These are phyloP conservation scores for Pleurotus tuoliensis DNA, from an alignment of 768 basidiomycete species.

Conservation along the genomic window DNA sequence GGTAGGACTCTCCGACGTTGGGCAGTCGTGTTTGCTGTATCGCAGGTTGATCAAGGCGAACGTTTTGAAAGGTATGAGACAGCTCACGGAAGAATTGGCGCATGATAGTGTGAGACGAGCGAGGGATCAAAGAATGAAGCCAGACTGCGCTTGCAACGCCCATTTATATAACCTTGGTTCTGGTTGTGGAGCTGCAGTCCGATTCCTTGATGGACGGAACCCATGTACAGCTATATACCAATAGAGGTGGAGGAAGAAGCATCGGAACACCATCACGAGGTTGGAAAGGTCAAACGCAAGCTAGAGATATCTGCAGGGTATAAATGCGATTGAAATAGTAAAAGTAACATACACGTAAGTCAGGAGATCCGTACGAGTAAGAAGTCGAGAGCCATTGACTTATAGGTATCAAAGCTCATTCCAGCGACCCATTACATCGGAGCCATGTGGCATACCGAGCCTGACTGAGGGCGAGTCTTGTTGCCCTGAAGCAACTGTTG, in stretches of 20 bases:
- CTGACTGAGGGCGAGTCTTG: neutral
- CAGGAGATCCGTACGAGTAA: neutral
- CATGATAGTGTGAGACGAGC: neutral
- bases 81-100: neutral
- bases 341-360: too few relatives aligned
- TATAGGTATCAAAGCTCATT: neutral
- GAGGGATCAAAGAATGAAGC: neutral
- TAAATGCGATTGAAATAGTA: too few relatives aligned
- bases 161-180: too few relatives aligned
- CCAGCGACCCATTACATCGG: slow-evolving; percentile 5
- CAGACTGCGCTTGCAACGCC: too few relatives aligned
- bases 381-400: neutral
- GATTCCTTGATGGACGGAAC: neutral
- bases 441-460: slow-evolving; percentile 2
- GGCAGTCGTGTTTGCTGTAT: neutral
- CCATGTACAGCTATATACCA: too few relatives aligned
- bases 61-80: too few relatives aligned
- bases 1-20: neutral
- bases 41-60: neutral
- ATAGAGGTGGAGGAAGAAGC: too few relatives aligned
- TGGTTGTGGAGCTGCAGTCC: neutral
- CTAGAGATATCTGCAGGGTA: too few relatives aligned
- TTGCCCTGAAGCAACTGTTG: slow-evolving; percentile 7
- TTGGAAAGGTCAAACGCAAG: too few relatives aligned
- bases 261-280: too few relatives aligned